Percentiles rank a stretch among this genome's conserved stretches.
Evolutionary conservation across 176 grass and related monocot genomes (phyloP).

Genomic region (Carex littledalei): DNA sequence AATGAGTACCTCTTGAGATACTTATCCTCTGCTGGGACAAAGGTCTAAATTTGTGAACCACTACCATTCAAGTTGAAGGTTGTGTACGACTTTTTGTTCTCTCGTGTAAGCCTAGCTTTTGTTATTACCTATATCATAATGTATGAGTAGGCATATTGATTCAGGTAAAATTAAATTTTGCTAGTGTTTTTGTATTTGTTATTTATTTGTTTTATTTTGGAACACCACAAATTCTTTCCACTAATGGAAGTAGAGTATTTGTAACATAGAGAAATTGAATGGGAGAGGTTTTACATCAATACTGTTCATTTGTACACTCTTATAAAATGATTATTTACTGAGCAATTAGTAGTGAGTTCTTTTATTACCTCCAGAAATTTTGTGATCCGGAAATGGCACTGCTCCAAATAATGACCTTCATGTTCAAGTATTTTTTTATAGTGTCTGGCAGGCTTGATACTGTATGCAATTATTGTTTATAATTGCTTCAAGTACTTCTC

Average conservation of each 20-base stretch:
- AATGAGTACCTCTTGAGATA: conserved; percentile 94
- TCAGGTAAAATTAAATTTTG: conserved; percentile 9
- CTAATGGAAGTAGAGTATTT: not conserved
- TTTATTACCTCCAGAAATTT: not conserved
- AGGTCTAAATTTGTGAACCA: conserved; percentile 21
- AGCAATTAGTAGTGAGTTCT: not conserved
- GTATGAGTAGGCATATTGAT: not conserved
- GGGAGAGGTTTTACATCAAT: not conserved
- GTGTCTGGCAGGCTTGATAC: not conserved
- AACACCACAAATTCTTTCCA: not conserved
- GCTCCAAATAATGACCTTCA: not conserved
- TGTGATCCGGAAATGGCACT: not conserved
- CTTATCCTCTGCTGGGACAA: conserved; percentile 50
- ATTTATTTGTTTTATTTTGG: conserved; percentile 1
- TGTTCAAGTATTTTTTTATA: not conserved
- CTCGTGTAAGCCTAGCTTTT: not conserved
- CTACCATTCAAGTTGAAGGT: not conserved
- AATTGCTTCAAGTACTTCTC: not conserved
- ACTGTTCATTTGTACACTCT: not conserved
- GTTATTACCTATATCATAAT: conserved; percentile 1
- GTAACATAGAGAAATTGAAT: not conserved
- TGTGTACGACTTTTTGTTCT: not conserved
- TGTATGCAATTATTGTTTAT: conserved; percentile 3
- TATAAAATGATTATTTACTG: not conserved
- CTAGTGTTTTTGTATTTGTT: not conserved